These are phyloP conservation scores for Thelephora ganbajun DNA, from an alignment of 768 basidiomycete genomes.

Conservation along the genomic window DNA sequence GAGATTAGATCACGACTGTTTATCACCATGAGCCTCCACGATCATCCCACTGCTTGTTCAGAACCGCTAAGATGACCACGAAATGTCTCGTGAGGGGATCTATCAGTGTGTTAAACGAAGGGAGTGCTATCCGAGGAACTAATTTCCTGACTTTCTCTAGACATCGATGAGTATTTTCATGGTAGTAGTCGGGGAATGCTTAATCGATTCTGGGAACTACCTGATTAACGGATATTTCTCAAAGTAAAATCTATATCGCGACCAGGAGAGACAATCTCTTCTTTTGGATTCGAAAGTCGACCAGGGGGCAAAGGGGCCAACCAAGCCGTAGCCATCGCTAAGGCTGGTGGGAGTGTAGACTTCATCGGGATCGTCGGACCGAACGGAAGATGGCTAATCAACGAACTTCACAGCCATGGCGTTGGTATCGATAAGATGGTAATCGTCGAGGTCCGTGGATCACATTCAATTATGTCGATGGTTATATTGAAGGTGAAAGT, in stretches of 20 bases:
- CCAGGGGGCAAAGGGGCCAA: conserved; percentile 54
- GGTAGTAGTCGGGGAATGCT: conserved; percentile 3
- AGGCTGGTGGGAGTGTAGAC: conserved; percentile 32
- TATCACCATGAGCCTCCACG: not conserved
- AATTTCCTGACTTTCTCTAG: not conserved
- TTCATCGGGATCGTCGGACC: conserved; percentile 40
- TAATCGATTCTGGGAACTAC: not conserved
- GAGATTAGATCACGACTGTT: too few species aligned
- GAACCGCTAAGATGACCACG: not conserved
- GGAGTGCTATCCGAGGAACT: not conserved
- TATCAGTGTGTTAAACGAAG: conserved; percentile 25
- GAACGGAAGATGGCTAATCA: conserved; percentile 36
- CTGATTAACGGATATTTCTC: not conserved
- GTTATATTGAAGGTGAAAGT: not conserved
- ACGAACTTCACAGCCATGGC: conserved; percentile 24
- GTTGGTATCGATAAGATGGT: conserved; percentile 26
- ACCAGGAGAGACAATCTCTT: conserved; percentile 49
- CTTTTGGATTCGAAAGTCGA: conserved; percentile 30
- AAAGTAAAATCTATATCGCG: conserved; percentile 37
- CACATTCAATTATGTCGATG: not conserved
- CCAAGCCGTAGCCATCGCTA: conserved; percentile 43
- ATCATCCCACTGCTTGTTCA: not conserved
- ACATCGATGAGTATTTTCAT: conserved; percentile 12
- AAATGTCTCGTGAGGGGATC: conserved; percentile 32
- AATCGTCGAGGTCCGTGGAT: conserved; percentile 21